Evolutionary conservation across 768 basidiomycete genomes (phyloP).

Genomic region (Botryobasidium botryosum): DNA sequence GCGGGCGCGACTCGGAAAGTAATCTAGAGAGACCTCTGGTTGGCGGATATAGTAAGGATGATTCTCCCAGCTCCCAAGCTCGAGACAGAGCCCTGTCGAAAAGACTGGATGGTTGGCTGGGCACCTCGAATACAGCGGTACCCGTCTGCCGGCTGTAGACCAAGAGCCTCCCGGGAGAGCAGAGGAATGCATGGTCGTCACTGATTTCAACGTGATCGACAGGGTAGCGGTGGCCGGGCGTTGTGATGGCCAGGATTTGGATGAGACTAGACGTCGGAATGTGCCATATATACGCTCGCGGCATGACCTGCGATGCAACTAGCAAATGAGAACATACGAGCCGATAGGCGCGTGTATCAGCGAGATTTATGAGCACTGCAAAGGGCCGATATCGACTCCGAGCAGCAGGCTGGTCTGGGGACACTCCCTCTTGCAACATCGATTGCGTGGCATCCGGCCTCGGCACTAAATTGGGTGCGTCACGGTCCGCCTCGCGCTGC

Average conservation of each 20-base stretch:
- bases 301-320: slow-evolving; percentile 24
- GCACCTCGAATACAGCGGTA: neutral
- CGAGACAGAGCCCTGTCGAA: neutral
- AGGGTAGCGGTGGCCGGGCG: slow-evolving; percentile 18
- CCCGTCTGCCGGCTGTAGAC: slow-evolving; percentile 23
- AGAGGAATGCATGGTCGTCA: slow-evolving; percentile 40
- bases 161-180: slow-evolving; percentile 30
- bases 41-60: neutral
- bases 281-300: slow-evolving; percentile 43
- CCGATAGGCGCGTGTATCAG: slow-evolving; percentile 35
- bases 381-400: slow-evolving; percentile 46
- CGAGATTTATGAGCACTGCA: slow-evolving; percentile 36
- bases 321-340: slow-evolving; percentile 52
- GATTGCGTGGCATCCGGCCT: neutral
- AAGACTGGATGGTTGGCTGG: neutral
- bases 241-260: slow-evolving; percentile 26
- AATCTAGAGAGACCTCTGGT: neutral
- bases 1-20: neutral
- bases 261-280: slow-evolving; percentile 32
- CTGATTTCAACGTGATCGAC: slow-evolving; percentile 54
- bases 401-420: neutral
- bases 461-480: neutral
- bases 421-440: neutral
- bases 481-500: slow-evolving; percentile 14
- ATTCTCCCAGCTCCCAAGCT: neutral